Percentiles rank a stretch among this genome's conserved stretches.
Evolutionary conservation across 2,329 filamentous ascomycete species (phyloP).

Genomic region (Dactylellina sp.): DNA sequence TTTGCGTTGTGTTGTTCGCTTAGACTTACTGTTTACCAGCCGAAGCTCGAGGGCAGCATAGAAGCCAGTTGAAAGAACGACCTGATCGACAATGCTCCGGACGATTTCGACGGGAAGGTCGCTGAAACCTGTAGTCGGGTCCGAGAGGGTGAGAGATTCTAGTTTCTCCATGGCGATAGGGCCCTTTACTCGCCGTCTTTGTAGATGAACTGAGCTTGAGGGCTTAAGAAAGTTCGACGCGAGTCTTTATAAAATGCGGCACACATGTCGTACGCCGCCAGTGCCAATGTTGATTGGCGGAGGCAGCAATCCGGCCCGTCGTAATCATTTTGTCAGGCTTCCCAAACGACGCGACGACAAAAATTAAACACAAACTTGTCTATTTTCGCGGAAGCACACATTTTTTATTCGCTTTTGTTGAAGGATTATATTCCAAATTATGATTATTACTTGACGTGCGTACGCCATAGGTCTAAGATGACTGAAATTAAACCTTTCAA

Average conservation of each 20-base stretch:
- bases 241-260: too few species aligned
- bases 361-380: not conserved
- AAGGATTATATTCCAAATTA: not conserved
- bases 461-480: too few species aligned
- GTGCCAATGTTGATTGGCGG: not conserved
- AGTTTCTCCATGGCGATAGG: slow-evolving; percentile 15
- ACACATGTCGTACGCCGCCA: too few species aligned
- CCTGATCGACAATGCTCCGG: slow-evolving; percentile 30
- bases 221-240: too few species aligned
- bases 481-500: not conserved
- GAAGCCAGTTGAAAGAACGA: slow-evolving; percentile 32
- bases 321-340: slow-evolving; percentile 10
- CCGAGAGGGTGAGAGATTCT: slow-evolving; percentile 28
- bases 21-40: slow-evolving; percentile 40
- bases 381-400: not conserved
- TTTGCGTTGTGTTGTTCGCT: slow-evolving; percentile 26
- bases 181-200: not conserved
- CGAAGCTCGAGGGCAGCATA: slow-evolving; percentile 43
- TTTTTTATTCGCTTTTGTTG: not conserved
- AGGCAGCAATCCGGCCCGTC: slow-evolving; percentile 10
- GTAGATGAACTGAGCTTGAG: too few species aligned
- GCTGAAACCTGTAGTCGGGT: not conserved
- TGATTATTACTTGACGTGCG: slow-evolving; percentile 5
- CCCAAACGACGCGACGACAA: not conserved
- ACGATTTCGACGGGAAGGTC: slow-evolving; percentile 43